These are phyloP conservation scores for Pleurostoma richardsiae DNA, from an alignment of 2,329 filamentous ascomycete species.

Conservation along the genomic window DNA sequence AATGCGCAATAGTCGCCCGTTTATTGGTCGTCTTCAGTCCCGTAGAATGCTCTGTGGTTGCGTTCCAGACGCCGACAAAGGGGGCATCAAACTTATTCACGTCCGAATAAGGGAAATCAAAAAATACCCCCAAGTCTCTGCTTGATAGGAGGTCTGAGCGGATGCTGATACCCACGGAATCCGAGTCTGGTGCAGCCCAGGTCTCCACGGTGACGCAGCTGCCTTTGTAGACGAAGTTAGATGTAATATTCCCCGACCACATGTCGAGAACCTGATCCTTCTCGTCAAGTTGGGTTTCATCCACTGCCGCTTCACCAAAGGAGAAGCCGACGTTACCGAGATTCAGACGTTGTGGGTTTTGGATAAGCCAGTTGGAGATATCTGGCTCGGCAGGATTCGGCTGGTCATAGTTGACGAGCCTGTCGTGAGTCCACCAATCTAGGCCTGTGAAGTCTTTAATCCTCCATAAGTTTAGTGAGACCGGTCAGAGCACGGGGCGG, in stretches of 20 bases:
- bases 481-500: not conserved
- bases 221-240: slow-evolving; percentile 36
- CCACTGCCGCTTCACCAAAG: slow-evolving; percentile 31
- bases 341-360: slow-evolving; percentile 48
- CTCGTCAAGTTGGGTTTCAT: slow-evolving; percentile 30
- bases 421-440: slow-evolving; percentile 37
- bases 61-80: slow-evolving; percentile 47
- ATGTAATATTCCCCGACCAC: slow-evolving; percentile 39
- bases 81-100: slow-evolving; percentile 49
- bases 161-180: slow-evolving; percentile 37
- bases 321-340: slow-evolving; percentile 41
- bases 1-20: slow-evolving; percentile 34
- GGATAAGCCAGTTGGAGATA: slow-evolving; percentile 35
- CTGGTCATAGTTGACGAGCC: slow-evolving; percentile 34
- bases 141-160: slow-evolving; percentile 31
- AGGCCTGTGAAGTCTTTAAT: slow-evolving; percentile 30
- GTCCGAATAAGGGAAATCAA: slow-evolving; percentile 46
- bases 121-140: slow-evolving; percentile 37
- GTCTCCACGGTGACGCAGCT: slow-evolving; percentile 34
- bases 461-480: slow-evolving; percentile 4
- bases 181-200: slow-evolving; percentile 36
- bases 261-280: slow-evolving; percentile 40
- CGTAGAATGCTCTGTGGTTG: slow-evolving; percentile 37
- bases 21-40: slow-evolving; percentile 18
- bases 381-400: slow-evolving; percentile 33